phyloP scores from a whole-genome alignment of 768 basidiomycete genomes.

The Hysterangium stoloniferum region DNA sequence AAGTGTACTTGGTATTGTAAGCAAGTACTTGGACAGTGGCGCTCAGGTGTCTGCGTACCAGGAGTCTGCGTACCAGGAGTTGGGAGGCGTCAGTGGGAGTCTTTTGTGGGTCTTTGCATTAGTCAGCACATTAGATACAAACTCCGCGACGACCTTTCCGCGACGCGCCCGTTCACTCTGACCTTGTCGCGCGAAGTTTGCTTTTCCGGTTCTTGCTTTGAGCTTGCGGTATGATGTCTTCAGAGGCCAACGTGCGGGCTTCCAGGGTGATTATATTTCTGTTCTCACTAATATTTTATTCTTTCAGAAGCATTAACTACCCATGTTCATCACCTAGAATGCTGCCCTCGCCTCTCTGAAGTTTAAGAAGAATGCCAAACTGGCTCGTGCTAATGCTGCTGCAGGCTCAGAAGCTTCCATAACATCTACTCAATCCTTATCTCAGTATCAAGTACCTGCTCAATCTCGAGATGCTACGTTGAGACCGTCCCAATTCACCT shows the following conservation, averaged over 20 bases:
- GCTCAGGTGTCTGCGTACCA: no score
- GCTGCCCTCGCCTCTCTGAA: slow-evolving; percentile 37
- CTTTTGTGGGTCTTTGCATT: no score
- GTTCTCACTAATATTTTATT: not conserved
- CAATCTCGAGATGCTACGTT: slow-evolving; percentile 77
- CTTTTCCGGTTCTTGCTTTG: not conserved
- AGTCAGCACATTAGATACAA: no score
- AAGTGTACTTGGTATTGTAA: no score
- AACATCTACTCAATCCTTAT: slow-evolving; percentile 16
- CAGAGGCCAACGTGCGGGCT: not conserved
- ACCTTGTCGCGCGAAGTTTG: slow-evolving; percentile 4
- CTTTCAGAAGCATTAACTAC: not conserved
- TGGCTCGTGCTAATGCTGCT: slow-evolving; percentile 17
- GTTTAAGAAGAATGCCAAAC: slow-evolving; percentile 37
- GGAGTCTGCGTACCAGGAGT: no score
- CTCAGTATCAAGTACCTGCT: slow-evolving; percentile 30
- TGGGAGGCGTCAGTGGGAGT: not conserved
- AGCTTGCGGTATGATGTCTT: not conserved
- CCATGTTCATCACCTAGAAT: slow-evolving; percentile 24
- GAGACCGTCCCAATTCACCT: slow-evolving; percentile 52
- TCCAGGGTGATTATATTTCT: slow-evolving; percentile 8
- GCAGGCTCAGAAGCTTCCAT: slow-evolving; percentile 7
- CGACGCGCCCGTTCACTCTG: slow-evolving; percentile 3
- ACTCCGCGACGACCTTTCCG: no score
- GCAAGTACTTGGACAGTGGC: no score